Base-by-base conservation (phyloP, 768 basidiomycete species). In the Boletellus ananiceps region DNA sequence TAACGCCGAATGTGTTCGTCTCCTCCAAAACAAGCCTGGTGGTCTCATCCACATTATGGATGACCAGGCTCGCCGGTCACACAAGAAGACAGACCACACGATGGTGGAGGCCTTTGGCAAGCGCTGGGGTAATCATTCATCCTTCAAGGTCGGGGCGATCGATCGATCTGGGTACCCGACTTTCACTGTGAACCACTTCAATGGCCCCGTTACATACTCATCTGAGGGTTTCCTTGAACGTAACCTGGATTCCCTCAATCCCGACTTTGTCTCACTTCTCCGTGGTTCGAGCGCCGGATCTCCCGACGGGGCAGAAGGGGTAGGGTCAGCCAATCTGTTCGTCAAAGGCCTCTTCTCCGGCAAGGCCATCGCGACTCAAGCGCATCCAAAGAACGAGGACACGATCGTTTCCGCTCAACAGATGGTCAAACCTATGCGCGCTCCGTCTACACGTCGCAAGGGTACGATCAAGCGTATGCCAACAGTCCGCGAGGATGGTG, bases 1-100 rank as follows among this genome's bases (percentile, higher is more conserved):
- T 70, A 98, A 97, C 66, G 66, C 85, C 9, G 94, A 97, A 63
- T 93, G 90, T 57, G 69, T 98, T 27, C 81, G 91, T 8, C 74
- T 99, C 27, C 71, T 98, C 36, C 86, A 93, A 62, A 86, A 91
- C 62, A 75, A 74, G 47, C 93, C 90, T 1, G 94, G 93, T 9
- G 96, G 96, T 2, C 74, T 99, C 29, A 83, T 97, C 46, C 92
- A 95, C 60, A 97, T 98, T 67, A 91, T 97, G 87, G 94, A 98
- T 62, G 95, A 98, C 63, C 93, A 96, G 67, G 88, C 93, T 1
- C 79, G 87, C 12, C 77, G 88, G 34, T 78, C 80, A 49, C 85
- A 82, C 51, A 94, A 93, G 71, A 93, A 94, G 80, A 94, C 86
- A 2, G 92, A 95, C 59, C 80, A 86, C 46, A 90, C 87, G 0